Evolutionary conservation across 148 eudicot species (phyloP), one percentile per base, ranked within the genome.

Genomic region (Rhododendron ovatum): DNA sequence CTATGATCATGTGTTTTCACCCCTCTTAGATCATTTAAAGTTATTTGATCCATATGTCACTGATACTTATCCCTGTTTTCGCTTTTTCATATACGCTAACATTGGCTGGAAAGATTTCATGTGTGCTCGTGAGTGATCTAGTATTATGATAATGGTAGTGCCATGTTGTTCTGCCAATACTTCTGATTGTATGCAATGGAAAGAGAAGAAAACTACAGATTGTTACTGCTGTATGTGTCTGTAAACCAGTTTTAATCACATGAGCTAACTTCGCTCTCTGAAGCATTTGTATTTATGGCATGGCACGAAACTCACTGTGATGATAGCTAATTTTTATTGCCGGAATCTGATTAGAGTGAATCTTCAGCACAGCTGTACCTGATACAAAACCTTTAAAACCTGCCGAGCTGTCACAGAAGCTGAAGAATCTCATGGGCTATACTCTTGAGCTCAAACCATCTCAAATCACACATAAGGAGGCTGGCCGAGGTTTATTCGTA

Each of bases 401-500:
- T 83, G 86, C 81, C 37, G 94, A 93, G 90, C 87, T 94, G 39
- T 91, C 93, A 37, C 87, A 88, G 85, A 90, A 85, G 82, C 39
- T 95, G 83, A 95, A 95, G 85, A 91, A 93, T 85, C 93, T 91
- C 84, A 86, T 92, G 39, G 98, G 98, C 63, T 95, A 92, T 91
- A 92, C 99, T 80, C 95, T 94, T 50, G 87, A 92, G 84, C 87
- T 95, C 86, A 93, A 89, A 89, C 86, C 94, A 86, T 97, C 99
- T 83, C 90, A 88, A 91, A 94, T 97, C 84, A 91, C 93, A 50
- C 98, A 97, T 89, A 85, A 97, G 86, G 94, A 95, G 84, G 99
- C 98, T 86, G 98, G 98, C 69, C 93, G 87, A 85, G 99, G 99
- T 79, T 88, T 97, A 79, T 97, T 92, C 84, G 78, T 97, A 74